These are phyloP conservation scores for Monosporascus sp. DNA, from an alignment of 2,329 filamentous ascomycete genomes.

Conservation along the genomic window DNA sequence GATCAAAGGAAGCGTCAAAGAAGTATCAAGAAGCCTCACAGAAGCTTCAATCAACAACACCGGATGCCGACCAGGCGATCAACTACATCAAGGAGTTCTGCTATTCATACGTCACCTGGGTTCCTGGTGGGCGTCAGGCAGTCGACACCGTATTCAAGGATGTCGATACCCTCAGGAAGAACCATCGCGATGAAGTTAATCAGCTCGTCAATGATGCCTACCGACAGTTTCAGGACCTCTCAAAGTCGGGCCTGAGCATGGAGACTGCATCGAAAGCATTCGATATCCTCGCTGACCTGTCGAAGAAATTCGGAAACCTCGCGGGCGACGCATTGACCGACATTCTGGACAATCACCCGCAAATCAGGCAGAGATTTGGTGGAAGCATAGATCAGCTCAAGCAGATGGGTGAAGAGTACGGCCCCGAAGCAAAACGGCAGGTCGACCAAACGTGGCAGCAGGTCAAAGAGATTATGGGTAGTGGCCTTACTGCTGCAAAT, in stretches of 20 bases:
- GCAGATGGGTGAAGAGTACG: constrained; percentile 62
- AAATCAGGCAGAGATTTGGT: constrained; percentile 67
- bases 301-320: constrained; percentile 54
- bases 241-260: constrained; percentile 54
- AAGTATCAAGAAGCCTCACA: constrained; percentile 56
- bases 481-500: constrained; percentile 50
- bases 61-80: constrained; percentile 61
- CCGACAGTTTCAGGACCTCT: constrained; percentile 56
- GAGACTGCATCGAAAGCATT: constrained; percentile 57
- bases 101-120: constrained; percentile 63
- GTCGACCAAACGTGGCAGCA: constrained; percentile 66
- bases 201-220: constrained; percentile 63
- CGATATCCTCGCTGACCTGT: constrained; percentile 56
- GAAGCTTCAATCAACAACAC: constrained; percentile 56
- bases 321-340: constrained; percentile 58
- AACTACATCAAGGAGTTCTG: constrained; percentile 60
- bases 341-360: constrained; percentile 67
- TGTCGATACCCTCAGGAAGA: constrained; percentile 59
- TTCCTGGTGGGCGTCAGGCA: constrained; percentile 64
- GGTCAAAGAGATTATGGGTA: constrained; percentile 56
- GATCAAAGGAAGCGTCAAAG: constrained; percentile 48
- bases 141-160: constrained; percentile 67
- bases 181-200: constrained; percentile 66
- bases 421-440: constrained; percentile 72
- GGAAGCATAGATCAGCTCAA: constrained; percentile 64